These are phyloP conservation scores for Aspergillus ostianus DNA, from an alignment of 495 filamentous ascomycete genomes.

Conservation along the genomic window DNA sequence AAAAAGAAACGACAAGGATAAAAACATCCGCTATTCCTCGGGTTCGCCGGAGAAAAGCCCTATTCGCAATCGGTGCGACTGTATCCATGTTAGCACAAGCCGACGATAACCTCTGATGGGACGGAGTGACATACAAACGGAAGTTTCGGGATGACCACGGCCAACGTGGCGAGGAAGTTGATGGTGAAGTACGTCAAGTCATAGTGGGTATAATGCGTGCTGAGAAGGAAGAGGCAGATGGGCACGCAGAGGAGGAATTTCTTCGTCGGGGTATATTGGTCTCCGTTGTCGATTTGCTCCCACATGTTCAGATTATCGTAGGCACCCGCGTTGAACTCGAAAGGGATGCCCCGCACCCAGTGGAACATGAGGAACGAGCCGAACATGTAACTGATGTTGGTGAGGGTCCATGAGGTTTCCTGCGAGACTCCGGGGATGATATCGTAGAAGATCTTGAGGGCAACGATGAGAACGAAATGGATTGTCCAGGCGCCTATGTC, in stretches of 20 bases:
- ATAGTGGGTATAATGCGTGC: conserved; percentile 98
- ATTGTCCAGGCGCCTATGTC: conserved; percentile 85
- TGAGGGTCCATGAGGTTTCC: conserved; percentile 97
- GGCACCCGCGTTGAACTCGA: conserved; percentile 98
- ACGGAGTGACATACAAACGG: conserved; percentile 64
- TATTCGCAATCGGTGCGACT: conserved; percentile 53
- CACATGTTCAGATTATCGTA: conserved; percentile 99
- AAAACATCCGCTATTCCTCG: conserved; percentile 39
- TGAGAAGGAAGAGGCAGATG: conserved; percentile 88
- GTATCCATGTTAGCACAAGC: conserved; percentile 23
- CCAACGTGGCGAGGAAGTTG: conserved; percentile 89
- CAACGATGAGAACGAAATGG: conserved; percentile 85
- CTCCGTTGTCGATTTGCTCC: conserved; percentile 99
- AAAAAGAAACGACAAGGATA: conserved; percentile 15
- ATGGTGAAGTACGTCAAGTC: conserved; percentile 94
- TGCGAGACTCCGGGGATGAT: conserved; percentile 92
- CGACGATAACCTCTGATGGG: background rate
- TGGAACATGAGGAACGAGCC: conserved; percentile 99
- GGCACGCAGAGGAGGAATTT: conserved; percentile 95
- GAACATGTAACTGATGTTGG: conserved; percentile 98
- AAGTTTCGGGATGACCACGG: conserved; percentile 91
- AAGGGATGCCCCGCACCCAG: conserved; percentile 94
- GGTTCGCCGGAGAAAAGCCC: conserved; percentile 44
- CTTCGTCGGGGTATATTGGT: conserved; percentile 97
- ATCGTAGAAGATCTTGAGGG: conserved; percentile 92